These are phyloP conservation scores for Fusarium nurragi DNA, from an alignment of 2,329 filamentous ascomycete species.

Conservation along the genomic window DNA sequence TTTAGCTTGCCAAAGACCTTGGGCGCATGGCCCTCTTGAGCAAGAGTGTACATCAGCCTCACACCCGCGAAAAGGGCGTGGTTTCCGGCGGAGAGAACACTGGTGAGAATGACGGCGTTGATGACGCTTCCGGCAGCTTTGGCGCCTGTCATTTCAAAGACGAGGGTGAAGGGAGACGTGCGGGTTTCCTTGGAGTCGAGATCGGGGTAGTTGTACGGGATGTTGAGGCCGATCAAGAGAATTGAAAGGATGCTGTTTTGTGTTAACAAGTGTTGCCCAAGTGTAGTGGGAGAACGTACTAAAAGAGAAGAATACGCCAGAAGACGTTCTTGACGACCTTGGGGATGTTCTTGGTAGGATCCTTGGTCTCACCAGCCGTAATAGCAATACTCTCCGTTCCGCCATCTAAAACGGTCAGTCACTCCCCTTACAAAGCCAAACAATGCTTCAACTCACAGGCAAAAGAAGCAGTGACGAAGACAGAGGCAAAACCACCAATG, in stretches of 20 bases:
- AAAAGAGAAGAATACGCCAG: conserved; percentile 68
- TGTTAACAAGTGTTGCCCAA: not conserved
- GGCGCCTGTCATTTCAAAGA: conserved; percentile 67
- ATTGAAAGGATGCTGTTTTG: conserved; percentile 49
- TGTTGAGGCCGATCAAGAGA: conserved; percentile 63
- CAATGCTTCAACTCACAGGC: conserved; percentile 57
- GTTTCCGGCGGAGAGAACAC: conserved; percentile 51
- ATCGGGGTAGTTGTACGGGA: conserved; percentile 61
- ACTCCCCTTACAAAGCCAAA: not conserved
- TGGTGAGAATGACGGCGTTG: conserved; percentile 64
- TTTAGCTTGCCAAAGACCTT: conserved; percentile 57
- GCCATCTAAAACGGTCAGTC: conserved; percentile 40
- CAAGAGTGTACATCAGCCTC: conserved; percentile 50
- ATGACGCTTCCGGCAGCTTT: conserved; percentile 62
- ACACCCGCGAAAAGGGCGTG: conserved; percentile 51
- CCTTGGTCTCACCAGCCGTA: conserved; percentile 71
- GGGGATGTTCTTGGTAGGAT: conserved; percentile 69
- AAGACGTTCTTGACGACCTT: conserved; percentile 73
- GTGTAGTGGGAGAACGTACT: conserved; percentile 36
- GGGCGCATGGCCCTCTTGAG: conserved; percentile 62
- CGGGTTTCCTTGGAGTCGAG: conserved; percentile 47
- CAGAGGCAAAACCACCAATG: conserved; percentile 71
- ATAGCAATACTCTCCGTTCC: conserved; percentile 73
- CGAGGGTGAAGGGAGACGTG: conserved; percentile 62
- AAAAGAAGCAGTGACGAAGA: conserved; percentile 64